Evolutionary conservation across 176 grass and related monocot species (phyloP), one percentile per base, ranked within the genome.

Genomic region (Luzula sylvatica): DNA sequence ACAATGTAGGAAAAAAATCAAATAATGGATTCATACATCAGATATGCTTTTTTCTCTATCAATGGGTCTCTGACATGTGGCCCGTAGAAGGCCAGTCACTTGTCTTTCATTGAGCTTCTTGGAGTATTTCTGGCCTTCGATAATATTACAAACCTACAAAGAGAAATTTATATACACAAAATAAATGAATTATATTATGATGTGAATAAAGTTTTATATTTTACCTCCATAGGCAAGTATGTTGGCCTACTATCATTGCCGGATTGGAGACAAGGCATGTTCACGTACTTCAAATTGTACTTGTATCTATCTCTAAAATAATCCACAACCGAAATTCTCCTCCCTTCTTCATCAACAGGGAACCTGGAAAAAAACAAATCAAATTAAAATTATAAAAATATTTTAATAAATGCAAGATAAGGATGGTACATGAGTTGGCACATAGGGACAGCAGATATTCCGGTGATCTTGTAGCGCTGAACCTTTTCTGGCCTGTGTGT

Each of bases 141-240:
- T 43, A 52, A 94, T 94, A 53, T 70, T 80, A 65, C 82, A 87
- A 14, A 71, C 82, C 87, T 94, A 14, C 6, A 72, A 23, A 44
- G 27, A 49, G 49, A 57, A 44, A 18, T 3, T 51, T n/a, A n/a
- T n/a, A n/a, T n/a, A n/a, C n/a, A n/a, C n/a, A n/a, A n/a, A n/a
- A 22, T 2, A 77, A 61, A 58, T 7, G 40, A 1, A 38, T 20
- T 38, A 61, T 5, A 58, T 13, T 15, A 14, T 12, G 32, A 8
- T 3, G 6, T 49, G 8, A 23, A 46, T 4, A 54, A 1, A 39
- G 53, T 35, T 35, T 35, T 35, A 35, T 35, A 39, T 11, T 5
- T 25, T 57, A 87, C 82, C 82, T 94, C 83, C 78, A 94, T 83
- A 23, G 82, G 75, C 63, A 94, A 71, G 57, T 74, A 94, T 2